Conservation (phyloP, 2,329 filamentous ascomycete genomes). For the Dactylellina sp. region DNA sequence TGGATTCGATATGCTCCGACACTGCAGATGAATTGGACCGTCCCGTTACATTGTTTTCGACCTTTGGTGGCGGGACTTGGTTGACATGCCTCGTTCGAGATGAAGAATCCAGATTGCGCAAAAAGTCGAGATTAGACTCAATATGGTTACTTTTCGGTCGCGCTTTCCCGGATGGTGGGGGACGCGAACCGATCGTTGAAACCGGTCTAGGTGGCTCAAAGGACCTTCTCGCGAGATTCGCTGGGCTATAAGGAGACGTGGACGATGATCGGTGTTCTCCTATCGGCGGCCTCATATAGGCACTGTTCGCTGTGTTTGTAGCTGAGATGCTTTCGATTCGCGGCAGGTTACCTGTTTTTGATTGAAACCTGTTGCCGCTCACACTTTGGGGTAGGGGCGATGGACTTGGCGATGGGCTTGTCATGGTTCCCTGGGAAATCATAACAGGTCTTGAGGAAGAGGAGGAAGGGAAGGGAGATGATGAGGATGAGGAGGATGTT, state of each 20-base stretch:
- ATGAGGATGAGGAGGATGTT: slow-evolving; percentile 64
- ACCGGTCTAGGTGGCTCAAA: slow-evolving; percentile 72
- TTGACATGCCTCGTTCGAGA: slow-evolving; percentile 62
- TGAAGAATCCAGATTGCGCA: slow-evolving; percentile 79
- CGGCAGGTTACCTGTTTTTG: slow-evolving; percentile 65
- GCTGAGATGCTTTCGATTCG: slow-evolving; percentile 40
- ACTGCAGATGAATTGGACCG: slow-evolving; percentile 59
- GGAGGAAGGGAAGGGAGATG: slow-evolving; percentile 13
- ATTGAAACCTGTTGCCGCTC: slow-evolving; percentile 67
- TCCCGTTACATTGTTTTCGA: slow-evolving; percentile 61
- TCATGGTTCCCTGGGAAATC: slow-evolving; percentile 85
- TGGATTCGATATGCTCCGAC: slow-evolving; percentile 74
- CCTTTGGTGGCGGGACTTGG: slow-evolving; percentile 62
- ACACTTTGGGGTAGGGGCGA: slow-evolving; percentile 16
- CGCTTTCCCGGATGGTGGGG: slow-evolving; percentile 63
- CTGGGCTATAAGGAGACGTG: slow-evolving; percentile 75
- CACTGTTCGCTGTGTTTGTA: slow-evolving; percentile 30
- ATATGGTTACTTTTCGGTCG: slow-evolving; percentile 86
- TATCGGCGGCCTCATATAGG: slow-evolving; percentile 58
- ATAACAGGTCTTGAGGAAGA: slow-evolving; percentile 69
- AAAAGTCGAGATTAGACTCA: slow-evolving; percentile 82
- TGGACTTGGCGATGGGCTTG: slow-evolving; percentile 68
- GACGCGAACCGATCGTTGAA: slow-evolving; percentile 72
- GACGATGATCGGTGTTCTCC: slow-evolving; percentile 62
- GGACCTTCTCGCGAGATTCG: slow-evolving; percentile 75